Base-by-base conservation (phyloP, 2,329 filamentous ascomycete species). In the Proliferodiscus dingleyae region DNA sequence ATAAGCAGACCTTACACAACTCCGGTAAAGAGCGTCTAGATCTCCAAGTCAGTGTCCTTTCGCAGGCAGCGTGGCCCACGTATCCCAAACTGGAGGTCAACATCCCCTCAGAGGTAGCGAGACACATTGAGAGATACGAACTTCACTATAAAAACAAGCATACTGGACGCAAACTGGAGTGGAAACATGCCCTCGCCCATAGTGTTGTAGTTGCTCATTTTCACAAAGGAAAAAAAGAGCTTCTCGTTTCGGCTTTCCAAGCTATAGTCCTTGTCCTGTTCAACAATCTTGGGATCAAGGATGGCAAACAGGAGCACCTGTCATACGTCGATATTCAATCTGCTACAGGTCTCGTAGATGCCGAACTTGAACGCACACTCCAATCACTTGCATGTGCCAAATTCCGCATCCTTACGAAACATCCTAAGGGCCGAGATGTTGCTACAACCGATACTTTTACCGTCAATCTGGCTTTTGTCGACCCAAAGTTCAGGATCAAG, bases 381-480 rank as follows among this genome's bases (percentile, higher is more conserved):
- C 93, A 98, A 66, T 96, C 90, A 4, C 81, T 98, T 24, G 93
- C 94, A 2, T 97, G 91, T 64, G 91, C 87, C 53, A 93, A 89
- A 69, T 77, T 85, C 23, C 83, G 89, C 5, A 88, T 96, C 9
- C 75, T 98, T 15, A 77, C 71, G 34, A 98, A 98, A 68, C 79
- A 84, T 51, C 93, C 93, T 28, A 89, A 87, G 66, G 85, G 87
- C 42, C 81, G 83, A 44, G 90, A 98, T 0, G 81, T 98, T 55
- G 77, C 78, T 47, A 62, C 72, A 1, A 87, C 79, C 0, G 94
- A 98, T 67, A 87, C 83, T 0, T 98, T 98, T 61, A 80, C 80
- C 0, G 83, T 95, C 61, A 96, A 96, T 69, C 67, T 75, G 36
- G 64, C 65, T 13, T 98, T 98, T 67, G 71, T 71, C 2, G 85